Percentiles rank a stretch among this genome's conserved stretches.
phyloP scores from a whole-genome alignment of 805 yeast species.

The Candida chilensis region DNA sequence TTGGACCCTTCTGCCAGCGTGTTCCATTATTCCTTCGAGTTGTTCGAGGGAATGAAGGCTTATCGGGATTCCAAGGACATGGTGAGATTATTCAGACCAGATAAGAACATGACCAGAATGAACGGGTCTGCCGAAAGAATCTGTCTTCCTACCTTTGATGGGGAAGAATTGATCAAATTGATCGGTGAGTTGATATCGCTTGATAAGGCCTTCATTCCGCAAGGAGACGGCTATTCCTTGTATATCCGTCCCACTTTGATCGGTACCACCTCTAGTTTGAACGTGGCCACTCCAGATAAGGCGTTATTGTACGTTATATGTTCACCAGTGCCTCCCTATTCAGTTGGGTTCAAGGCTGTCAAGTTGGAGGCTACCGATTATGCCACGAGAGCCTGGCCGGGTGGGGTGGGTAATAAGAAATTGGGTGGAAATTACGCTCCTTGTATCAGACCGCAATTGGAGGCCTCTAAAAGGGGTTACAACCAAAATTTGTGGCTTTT shows the following conservation, averaged over 20 bases:
- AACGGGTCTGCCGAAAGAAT: conserved; percentile 32
- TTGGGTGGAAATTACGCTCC: conserved; percentile 42
- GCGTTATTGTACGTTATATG: conserved; percentile 33
- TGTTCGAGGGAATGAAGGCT: conserved; percentile 38
- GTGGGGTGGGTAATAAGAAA: conserved; percentile 35
- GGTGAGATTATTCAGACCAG: conserved; percentile 30
- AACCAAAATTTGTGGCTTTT: conserved; percentile 39
- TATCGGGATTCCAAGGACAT: conserved; percentile 22
- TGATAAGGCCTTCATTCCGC: conserved; percentile 29
- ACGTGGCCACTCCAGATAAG: conserved; percentile 29
- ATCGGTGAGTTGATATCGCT: conserved; percentile 24
- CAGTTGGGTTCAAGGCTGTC: conserved; percentile 34
- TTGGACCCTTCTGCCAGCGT: conserved; percentile 33
- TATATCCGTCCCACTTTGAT: conserved; percentile 36
- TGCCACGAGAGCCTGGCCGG: conserved; percentile 42
- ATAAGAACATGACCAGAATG: conserved; percentile 36
- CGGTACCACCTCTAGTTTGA: conserved; percentile 31
- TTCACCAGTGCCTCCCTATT: conserved; percentile 37
- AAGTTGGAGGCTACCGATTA: conserved; percentile 37
- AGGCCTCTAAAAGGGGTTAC: conserved; percentile 34
- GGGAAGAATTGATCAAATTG: conserved; percentile 26
- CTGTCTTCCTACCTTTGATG: conserved; percentile 31
- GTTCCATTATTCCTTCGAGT: conserved; percentile 34
- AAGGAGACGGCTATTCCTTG: conserved; percentile 32
- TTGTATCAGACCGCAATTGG: conserved; percentile 31